These are phyloP conservation scores for Picea sitchensis DNA, from an alignment of 75 land plant genomes.

Conservation along the genomic window DNA sequence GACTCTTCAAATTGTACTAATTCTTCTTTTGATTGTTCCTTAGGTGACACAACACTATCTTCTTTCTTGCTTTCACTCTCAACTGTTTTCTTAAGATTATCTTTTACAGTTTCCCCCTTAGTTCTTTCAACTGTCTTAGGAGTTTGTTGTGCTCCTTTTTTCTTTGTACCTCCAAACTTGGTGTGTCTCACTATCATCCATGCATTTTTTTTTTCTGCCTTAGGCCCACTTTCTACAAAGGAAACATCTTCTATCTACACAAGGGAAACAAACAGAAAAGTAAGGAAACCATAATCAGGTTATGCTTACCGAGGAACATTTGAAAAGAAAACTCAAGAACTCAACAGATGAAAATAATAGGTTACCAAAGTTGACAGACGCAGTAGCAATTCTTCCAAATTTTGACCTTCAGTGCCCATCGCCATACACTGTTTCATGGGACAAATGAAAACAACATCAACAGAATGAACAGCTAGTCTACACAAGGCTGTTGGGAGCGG, in stretches of 20 bases:
- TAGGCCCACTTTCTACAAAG: constrained; percentile 63
- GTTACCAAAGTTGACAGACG: constrained; percentile 41
- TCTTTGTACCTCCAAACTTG: constrained; percentile 46
- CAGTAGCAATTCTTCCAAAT: constrained; percentile 27
- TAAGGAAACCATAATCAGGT: not conserved
- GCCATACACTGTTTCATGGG: constrained; percentile 40
- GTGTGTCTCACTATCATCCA: constrained; percentile 57
- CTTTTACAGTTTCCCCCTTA: not conserved
- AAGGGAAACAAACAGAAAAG: not conserved
- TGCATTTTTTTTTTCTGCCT: constrained; percentile 52
- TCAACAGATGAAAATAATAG: not conserved
- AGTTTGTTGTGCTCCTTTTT: constrained; percentile 23
- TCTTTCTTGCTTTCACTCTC: not conserved
- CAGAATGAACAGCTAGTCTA: no score
- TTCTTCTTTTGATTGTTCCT: not conserved
- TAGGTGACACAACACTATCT: not conserved
- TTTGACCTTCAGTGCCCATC: constrained; percentile 25
- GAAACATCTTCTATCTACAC: constrained; percentile 58
- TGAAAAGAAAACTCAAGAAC: not conserved
- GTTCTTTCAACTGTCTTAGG: constrained; percentile 14
- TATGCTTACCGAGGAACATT: not conserved
- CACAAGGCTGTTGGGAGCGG: no score
- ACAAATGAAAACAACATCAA: no score
- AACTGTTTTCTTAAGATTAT: not conserved
- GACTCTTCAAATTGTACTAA: not conserved